Conservation (phyloP, 345 rosid genomes). For the Alliaria petiolata region DNA sequence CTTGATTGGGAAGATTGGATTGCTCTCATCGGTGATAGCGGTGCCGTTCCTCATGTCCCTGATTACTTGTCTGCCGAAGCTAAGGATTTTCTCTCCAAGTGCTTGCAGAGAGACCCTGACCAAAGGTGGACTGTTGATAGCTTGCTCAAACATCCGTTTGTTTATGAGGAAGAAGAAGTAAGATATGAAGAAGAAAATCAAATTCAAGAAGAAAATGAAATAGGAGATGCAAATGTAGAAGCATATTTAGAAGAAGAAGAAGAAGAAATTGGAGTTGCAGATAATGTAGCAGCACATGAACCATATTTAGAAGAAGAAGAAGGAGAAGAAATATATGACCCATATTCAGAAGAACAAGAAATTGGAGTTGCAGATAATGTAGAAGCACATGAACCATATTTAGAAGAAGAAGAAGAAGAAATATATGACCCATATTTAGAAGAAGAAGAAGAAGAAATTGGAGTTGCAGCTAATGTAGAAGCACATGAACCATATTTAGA, state of each 20-base stretch:
- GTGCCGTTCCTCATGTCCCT: neutral
- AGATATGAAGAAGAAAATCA: neutral
- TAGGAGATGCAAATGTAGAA: neutral
- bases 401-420: neutral
- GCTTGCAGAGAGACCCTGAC: slow-evolving; percentile 17
- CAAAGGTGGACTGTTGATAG: slow-evolving; percentile 1
- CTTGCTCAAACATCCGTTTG: slow-evolving; percentile 5
- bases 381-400: neutral
- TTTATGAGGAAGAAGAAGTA: neutral
- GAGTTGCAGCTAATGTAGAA: neutral
- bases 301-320: neutral
- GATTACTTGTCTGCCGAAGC: slow-evolving; percentile 11
- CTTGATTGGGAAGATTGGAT: slow-evolving; percentile 4
- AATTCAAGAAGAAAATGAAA: neutral
- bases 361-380: neutral
- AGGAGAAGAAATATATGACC: no score
- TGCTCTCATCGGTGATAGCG: neutral
- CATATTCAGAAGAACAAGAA: neutral
- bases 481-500: neutral
- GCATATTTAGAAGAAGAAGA: neutral
- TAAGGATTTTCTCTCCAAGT: slow-evolving; percentile 16
- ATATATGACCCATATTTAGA: no score
- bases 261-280: neutral
- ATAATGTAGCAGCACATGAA: neutral
- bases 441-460: neutral